These are phyloP conservation scores for Saccharomyces hybrid DNA, from an alignment of 1,139 yeast species.

Conservation along the genomic window DNA sequence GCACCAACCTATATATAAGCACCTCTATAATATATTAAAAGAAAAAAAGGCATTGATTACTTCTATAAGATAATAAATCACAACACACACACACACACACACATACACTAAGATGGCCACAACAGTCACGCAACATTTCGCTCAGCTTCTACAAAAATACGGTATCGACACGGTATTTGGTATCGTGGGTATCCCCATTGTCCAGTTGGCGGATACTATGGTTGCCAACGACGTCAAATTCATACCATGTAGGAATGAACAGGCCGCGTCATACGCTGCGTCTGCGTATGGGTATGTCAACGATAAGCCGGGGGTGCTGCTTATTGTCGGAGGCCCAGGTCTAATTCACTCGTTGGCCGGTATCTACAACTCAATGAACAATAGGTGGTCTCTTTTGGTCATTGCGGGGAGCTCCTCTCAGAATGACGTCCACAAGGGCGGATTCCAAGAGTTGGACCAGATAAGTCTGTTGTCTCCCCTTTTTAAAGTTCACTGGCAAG, in stretches of 20 bases:
- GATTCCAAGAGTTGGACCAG: constrained; percentile 62
- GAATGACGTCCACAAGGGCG: constrained; percentile 46
- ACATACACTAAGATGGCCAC: not conserved
- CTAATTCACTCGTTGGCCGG: constrained; percentile 59
- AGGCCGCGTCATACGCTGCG: constrained; percentile 65
- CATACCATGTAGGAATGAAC: constrained; percentile 56
- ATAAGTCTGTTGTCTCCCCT: constrained; percentile 39
- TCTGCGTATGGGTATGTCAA: constrained; percentile 58
- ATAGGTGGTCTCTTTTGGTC: constrained; percentile 53
- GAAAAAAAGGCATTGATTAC: not conserved
- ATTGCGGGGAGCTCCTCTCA: constrained; percentile 47
- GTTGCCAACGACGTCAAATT: constrained; percentile 46
- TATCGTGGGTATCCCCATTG: constrained; percentile 63
- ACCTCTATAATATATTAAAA: not conserved
- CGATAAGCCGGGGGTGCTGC: constrained; percentile 52
- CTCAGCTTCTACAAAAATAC: constrained; percentile 38
- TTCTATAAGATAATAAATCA: not conserved
- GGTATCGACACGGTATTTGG: constrained; percentile 55
- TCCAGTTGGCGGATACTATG: constrained; percentile 53
- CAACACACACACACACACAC: not conserved
- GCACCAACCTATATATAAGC: not conserved
- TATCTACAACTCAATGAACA: constrained; percentile 48
- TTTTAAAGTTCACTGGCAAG: constrained; percentile 45
- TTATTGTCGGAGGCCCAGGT: constrained; percentile 70
- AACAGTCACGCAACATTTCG: constrained; percentile 37